Conservation (phyloP, 2,329 filamentous ascomycete genomes). For the Calonectria hawksworthii region DNA sequence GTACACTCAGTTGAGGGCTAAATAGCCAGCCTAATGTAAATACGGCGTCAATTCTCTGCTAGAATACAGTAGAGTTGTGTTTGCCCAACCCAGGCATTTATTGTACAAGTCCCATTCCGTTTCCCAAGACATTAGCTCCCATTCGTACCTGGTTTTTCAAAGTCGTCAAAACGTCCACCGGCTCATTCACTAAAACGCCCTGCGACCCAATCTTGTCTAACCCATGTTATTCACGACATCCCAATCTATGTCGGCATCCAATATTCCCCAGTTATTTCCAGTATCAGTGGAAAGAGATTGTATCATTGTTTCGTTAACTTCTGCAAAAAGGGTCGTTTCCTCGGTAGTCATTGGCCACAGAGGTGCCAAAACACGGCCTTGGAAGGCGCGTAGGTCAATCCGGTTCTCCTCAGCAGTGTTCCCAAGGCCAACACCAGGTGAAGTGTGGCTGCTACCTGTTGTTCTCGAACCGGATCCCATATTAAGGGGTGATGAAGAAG, state of each 20-base stretch:
- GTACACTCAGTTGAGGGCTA: neutral
- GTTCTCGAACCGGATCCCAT: constrained; percentile 39
- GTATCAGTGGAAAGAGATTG: constrained; percentile 39
- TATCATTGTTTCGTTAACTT: constrained; percentile 46
- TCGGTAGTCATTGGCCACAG: constrained; percentile 49
- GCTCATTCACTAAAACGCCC: neutral
- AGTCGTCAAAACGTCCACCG: constrained; percentile 10
- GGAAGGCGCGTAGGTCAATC: constrained; percentile 51
- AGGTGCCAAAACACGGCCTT: constrained; percentile 48
- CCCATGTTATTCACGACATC: constrained; percentile 19
- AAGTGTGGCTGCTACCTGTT: constrained; percentile 49
- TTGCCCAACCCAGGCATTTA: constrained; percentile 31
- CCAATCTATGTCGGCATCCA: constrained; percentile 48
- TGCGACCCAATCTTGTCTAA: constrained; percentile 7
- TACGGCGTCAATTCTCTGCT: neutral
- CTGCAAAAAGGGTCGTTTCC: constrained; percentile 46
- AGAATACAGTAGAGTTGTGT: constrained; percentile 25
- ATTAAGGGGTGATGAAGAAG: constrained; percentile 48
- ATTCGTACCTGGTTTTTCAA: neutral
- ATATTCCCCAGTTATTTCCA: constrained; percentile 47
- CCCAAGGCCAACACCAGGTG: constrained; percentile 50
- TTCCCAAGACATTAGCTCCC: neutral
- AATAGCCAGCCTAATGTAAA: neutral
- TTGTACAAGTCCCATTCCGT: constrained; percentile 32
- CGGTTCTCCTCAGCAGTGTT: constrained; percentile 54